These are phyloP conservation scores for Exophiala sp. DNA, from an alignment of 2,329 filamentous ascomycete species.

Conservation along the genomic window DNA sequence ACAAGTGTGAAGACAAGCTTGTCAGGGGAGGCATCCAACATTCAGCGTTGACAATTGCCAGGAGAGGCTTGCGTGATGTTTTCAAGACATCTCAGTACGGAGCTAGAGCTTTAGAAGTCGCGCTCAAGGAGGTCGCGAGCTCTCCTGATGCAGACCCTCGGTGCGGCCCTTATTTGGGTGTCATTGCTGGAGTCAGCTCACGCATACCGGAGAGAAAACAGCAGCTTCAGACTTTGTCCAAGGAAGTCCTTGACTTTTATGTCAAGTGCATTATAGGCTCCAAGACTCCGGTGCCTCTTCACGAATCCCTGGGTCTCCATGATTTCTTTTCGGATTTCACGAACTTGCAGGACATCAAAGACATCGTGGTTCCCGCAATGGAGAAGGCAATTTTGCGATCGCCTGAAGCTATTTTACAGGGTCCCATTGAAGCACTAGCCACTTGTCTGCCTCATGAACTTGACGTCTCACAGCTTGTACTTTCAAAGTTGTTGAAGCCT, in stretches of 20 bases:
- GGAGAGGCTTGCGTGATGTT: constrained; percentile 70
- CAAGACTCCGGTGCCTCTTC: constrained; percentile 60
- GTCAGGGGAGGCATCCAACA: constrained; percentile 60
- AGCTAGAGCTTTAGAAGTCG: constrained; percentile 56
- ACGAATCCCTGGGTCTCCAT: constrained; percentile 65
- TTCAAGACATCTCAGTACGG: constrained; percentile 56
- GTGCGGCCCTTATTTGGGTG: constrained; percentile 72
- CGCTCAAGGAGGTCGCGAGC: constrained; percentile 61
- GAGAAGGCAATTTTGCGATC: constrained; percentile 86
- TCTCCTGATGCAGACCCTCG: constrained; percentile 61
- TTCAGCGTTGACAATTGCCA: constrained; percentile 69
- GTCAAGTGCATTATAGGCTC: constrained; percentile 78
- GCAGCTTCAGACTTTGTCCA: constrained; percentile 60
- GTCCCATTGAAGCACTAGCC: constrained; percentile 69
- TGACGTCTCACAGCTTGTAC: constrained; percentile 71
- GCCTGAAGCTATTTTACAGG: constrained; percentile 80
- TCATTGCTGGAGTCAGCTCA: constrained; percentile 79
- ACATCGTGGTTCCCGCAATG: constrained; percentile 69
- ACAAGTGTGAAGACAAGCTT: constrained; percentile 65
- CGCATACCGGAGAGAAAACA: constrained; percentile 60
- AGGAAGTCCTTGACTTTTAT: constrained; percentile 74
- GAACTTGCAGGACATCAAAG: constrained; percentile 65
- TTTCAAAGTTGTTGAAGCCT: constrained; percentile 71
- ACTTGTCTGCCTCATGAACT: constrained; percentile 61
- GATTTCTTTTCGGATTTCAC: constrained; percentile 81